These are phyloP conservation scores for Citrullus mucosospermus DNA, from an alignment of 306 rosid species.

Conservation along the genomic window DNA sequence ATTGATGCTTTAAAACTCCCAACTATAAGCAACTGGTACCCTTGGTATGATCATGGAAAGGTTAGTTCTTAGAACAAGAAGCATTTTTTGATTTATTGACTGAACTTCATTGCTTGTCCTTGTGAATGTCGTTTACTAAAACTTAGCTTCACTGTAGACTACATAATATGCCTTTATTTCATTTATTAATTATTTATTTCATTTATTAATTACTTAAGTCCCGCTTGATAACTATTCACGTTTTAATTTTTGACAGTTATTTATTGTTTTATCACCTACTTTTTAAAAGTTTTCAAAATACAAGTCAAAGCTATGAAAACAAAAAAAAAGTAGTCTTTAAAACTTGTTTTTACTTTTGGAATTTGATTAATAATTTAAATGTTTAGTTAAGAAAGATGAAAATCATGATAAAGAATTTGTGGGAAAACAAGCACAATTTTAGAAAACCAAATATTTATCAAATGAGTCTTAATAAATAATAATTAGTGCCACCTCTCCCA, in stretches of 20 bases:
- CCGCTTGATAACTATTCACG: too few species aligned
- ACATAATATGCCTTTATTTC: background rate
- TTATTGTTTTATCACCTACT: too few species aligned
- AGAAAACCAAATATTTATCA: too few species aligned
- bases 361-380: too few species aligned
- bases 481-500: background rate
- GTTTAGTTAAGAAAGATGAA: too few species aligned
- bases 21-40: conserved; percentile 67
- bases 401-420: too few species aligned
- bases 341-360: too few species aligned
- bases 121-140: background rate
- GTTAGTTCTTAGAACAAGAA: conserved; percentile 31
- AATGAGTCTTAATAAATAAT: background rate
- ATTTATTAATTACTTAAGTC: background rate
- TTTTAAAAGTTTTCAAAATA: too few species aligned
- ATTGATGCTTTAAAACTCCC: conserved; percentile 79
- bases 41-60: conserved; percentile 80
- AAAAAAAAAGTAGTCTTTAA: too few species aligned
- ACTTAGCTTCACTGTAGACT: background rate
- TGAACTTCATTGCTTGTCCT: background rate
- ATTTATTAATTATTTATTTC: background rate
- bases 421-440: too few species aligned
- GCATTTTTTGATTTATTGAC: background rate
- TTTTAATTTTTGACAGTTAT: too few species aligned
- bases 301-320: too few species aligned